These are phyloP conservation scores for Rhodotorula sp. DNA, from an alignment of 1,284 basidiomycete genomes.

Conservation along the genomic window DNA sequence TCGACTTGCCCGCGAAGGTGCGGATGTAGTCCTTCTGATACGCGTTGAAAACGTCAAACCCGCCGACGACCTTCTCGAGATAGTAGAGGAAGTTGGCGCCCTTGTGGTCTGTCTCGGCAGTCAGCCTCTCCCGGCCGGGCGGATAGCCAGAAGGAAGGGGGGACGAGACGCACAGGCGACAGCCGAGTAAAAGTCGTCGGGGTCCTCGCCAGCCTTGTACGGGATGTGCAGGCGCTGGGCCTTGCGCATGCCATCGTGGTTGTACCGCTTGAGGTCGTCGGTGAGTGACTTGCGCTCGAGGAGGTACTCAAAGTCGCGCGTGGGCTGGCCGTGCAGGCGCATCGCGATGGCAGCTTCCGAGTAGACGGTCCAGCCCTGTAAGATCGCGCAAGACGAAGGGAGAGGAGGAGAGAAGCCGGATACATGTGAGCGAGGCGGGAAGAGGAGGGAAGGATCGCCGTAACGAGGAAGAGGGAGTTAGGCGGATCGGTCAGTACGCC, in stretches of 20 bases:
- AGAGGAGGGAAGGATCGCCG: not conserved
- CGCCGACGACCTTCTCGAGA: slow-evolving; percentile 75
- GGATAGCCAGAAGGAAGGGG: not conserved
- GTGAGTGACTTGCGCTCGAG: slow-evolving; percentile 73
- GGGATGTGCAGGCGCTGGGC: slow-evolving; percentile 59
- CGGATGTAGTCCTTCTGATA: slow-evolving; percentile 80
- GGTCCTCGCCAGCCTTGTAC: slow-evolving; percentile 76
- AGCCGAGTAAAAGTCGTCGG: slow-evolving; percentile 66
- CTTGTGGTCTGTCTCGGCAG: slow-evolving; percentile 40
- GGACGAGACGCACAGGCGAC: slow-evolving; percentile 59
- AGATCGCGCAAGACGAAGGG: slow-evolving; percentile 17
- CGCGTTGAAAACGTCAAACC: slow-evolving; percentile 64
- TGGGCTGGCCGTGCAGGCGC: slow-evolving; percentile 71
- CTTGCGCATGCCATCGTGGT: slow-evolving; percentile 47
- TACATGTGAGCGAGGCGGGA: not conserved
- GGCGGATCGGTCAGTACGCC: too few relatives aligned
- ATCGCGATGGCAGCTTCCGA: slow-evolving; percentile 82
- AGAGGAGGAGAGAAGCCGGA: not conserved
- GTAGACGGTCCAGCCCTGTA: slow-evolving; percentile 73
- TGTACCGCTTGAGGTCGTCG: slow-evolving; percentile 69
- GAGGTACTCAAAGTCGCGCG: slow-evolving; percentile 77
- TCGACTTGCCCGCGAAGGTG: slow-evolving; percentile 75
- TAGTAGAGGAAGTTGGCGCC: slow-evolving; percentile 69
- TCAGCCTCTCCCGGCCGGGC: too few relatives aligned
- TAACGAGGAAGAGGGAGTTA: too few relatives aligned